These are phyloP conservation scores for Colletotrichum musae DNA, from an alignment of 2,329 filamentous ascomycete genomes.

Conservation along the genomic window DNA sequence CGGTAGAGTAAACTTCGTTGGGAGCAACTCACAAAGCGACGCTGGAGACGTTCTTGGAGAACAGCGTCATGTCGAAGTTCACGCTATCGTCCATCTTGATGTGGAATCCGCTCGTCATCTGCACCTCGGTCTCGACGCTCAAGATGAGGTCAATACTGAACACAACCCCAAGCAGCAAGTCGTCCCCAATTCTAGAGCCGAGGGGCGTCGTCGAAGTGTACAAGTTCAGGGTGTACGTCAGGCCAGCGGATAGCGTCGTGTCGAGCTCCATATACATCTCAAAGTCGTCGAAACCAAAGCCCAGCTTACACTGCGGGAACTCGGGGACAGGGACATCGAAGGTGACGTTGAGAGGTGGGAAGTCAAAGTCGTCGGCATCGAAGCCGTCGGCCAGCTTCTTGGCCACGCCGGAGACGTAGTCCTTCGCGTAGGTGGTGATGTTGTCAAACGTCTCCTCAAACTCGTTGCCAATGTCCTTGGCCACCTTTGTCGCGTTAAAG, in stretches of 20 bases:
- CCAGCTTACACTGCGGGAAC: constrained; percentile 59
- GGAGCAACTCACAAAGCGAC: constrained; percentile 62
- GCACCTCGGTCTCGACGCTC: constrained; percentile 60
- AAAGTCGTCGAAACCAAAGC: constrained; percentile 64
- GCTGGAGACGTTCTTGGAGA: constrained; percentile 62
- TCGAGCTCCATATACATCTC: constrained; percentile 67
- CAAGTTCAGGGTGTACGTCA: constrained; percentile 64
- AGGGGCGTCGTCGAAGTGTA: constrained; percentile 61
- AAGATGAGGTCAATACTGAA: constrained; percentile 68
- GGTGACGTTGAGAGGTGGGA: constrained; percentile 56
- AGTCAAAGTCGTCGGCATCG: constrained; percentile 49
- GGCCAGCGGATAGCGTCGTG: constrained; percentile 56
- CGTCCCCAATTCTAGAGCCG: constrained; percentile 57
- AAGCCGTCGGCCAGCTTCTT: constrained; percentile 47
- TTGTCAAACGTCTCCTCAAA: constrained; percentile 52
- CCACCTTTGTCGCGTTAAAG: constrained; percentile 55
- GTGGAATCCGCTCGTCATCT: constrained; percentile 69
- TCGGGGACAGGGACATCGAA: constrained; percentile 60
- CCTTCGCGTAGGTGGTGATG: constrained; percentile 50
- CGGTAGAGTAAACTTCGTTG: too few relatives aligned
- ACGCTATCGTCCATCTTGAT: constrained; percentile 67
- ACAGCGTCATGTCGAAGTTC: constrained; percentile 63
- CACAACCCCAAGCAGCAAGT: constrained; percentile 60
- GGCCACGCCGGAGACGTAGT: constrained; percentile 50
- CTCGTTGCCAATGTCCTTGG: constrained; percentile 51